Base-by-base conservation (phyloP, 257 asterid genomes). In the Misopates orontium region DNA sequence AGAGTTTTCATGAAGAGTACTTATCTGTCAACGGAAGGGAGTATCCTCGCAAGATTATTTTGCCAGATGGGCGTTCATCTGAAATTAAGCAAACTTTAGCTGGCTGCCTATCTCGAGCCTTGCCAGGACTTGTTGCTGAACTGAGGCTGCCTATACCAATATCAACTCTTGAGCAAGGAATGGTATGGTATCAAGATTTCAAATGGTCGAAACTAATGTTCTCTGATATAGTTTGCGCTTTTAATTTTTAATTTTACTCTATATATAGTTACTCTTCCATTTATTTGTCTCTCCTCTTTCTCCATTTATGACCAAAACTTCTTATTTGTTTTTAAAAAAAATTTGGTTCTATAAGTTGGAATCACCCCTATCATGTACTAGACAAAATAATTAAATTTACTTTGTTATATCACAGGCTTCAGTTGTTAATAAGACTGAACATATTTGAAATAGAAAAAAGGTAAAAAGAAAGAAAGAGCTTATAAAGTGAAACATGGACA, bases 61-160 rank as follows among this genome's bases (percentile, higher is more conserved):
- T 65, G 60, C 57, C 84, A 63, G 96, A 90, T 74, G 97, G 96
- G 15, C 87, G 78, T 54, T 90, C 99, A 15, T 44, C 82, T 8
- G 99, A 93, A 83, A 90, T 93, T 67, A 87, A 77, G 85, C 83
- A 76, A 77, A 86, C 95, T 64, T 83, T 93, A 50, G 78, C 92
- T 56, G 92, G 89, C 41, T 87, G 92, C 77, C 95, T 93, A 55
- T 81, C 95, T 74, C 87, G 96, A 63, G 86, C 90, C 36, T 73
- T 93, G 79, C 99, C 99, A 1, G 95, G 83, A 69, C 86, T 93
- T 73, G 86, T 83, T 73, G 48, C 92, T 44, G 96, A 84, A 69
- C 95, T 90, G 60, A 84, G 95, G 80, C 73, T 93, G 76, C 87
- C 92, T 17, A 73, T 77, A 70, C 95, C 99, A 28, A 55, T 87